Conservation (phyloP, 2,329 filamentous ascomycete species). For the Aspergillus brunneoviolaceus region DNA sequence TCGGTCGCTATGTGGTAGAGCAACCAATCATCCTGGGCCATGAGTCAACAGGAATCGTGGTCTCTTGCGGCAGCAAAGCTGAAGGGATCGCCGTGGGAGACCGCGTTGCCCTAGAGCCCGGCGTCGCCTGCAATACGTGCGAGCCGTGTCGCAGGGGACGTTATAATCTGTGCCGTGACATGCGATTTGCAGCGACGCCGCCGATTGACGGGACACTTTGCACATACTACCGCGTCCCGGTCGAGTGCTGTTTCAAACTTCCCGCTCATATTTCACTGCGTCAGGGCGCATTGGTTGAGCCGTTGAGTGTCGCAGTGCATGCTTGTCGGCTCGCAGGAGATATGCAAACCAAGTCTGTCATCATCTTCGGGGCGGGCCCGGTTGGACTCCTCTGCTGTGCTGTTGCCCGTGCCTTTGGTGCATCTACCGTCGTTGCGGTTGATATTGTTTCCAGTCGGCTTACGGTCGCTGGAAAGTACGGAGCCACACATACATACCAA, state of each 20-base stretch:
- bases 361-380: slow-evolving; percentile 80
- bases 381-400: slow-evolving; percentile 82
- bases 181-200: slow-evolving; percentile 86
- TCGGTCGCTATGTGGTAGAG: slow-evolving; percentile 38
- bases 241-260: slow-evolving; percentile 87
- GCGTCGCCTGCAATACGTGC: slow-evolving; percentile 69
- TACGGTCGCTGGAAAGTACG: slow-evolving; percentile 69
- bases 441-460: slow-evolving; percentile 68
- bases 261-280: slow-evolving; percentile 61
- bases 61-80: slow-evolving; percentile 56
- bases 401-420: slow-evolving; percentile 77
- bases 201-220: slow-evolving; percentile 82
- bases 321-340: slow-evolving; percentile 70
- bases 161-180: slow-evolving; percentile 83
- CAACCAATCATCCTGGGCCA: slow-evolving; percentile 56
- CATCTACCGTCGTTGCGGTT: slow-evolving; percentile 72
- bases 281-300: slow-evolving; percentile 85
- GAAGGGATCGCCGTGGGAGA: slow-evolving; percentile 61
- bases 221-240: slow-evolving; percentile 74
- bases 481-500: slow-evolving; percentile 53
- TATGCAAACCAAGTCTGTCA: slow-evolving; percentile 70
- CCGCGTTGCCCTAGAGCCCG: slow-evolving; percentile 72
- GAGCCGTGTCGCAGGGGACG: slow-evolving; percentile 69
- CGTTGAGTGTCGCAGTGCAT: slow-evolving; percentile 78
- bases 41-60: slow-evolving; percentile 66